Percentiles rank a stretch among this genome's conserved stretches.
Evolutionary conservation across 1,139 yeast genomes (phyloP).

Genomic region (Candida sp.): DNA sequence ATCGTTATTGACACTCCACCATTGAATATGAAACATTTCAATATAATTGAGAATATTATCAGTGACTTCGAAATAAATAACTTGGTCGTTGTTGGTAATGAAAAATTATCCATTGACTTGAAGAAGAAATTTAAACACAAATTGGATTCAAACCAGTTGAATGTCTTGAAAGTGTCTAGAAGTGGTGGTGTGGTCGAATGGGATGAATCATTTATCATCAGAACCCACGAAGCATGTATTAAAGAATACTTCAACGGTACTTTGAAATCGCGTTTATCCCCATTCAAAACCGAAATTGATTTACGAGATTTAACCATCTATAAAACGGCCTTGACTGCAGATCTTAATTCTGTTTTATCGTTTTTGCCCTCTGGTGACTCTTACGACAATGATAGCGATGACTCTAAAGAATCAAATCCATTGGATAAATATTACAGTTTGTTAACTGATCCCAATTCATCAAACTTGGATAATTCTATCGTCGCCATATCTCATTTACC

Average conservation of each 20-base stretch:
- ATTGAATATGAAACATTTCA: slow-evolving; percentile 45
- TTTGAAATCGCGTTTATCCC: slow-evolving; percentile 64
- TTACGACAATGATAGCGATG: slow-evolving; percentile 30
- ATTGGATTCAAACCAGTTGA: slow-evolving; percentile 24
- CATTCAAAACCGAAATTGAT: slow-evolving; percentile 51
- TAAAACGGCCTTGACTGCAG: slow-evolving; percentile 36
- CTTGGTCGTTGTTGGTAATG: slow-evolving; percentile 60
- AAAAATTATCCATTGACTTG: slow-evolving; percentile 63
- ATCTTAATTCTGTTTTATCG: slow-evolving; percentile 32
- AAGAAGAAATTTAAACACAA: slow-evolving; percentile 51
- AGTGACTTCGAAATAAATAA: slow-evolving; percentile 59
- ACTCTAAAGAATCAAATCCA: slow-evolving; percentile 21
- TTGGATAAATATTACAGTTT: slow-evolving; percentile 31
- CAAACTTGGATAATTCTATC: slow-evolving; percentile 66
- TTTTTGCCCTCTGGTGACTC: slow-evolving; percentile 48
- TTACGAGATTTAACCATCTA: slow-evolving; percentile 33
- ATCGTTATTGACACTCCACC: slow-evolving; percentile 82
- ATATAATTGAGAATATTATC: slow-evolving; percentile 56
- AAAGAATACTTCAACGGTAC: slow-evolving; percentile 90
- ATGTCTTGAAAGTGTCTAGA: slow-evolving; percentile 59
- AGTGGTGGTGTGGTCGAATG: slow-evolving; percentile 75
- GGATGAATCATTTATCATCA: slow-evolving; percentile 67
- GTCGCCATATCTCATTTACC: slow-evolving; percentile 71
- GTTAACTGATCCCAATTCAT: slow-evolving; percentile 47
- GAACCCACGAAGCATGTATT: slow-evolving; percentile 71